Evolutionary conservation across 495 filamentous ascomycete genomes (phyloP), one percentile per base, ranked within the genome.

Genomic region (Aspergillus indologenus): DNA sequence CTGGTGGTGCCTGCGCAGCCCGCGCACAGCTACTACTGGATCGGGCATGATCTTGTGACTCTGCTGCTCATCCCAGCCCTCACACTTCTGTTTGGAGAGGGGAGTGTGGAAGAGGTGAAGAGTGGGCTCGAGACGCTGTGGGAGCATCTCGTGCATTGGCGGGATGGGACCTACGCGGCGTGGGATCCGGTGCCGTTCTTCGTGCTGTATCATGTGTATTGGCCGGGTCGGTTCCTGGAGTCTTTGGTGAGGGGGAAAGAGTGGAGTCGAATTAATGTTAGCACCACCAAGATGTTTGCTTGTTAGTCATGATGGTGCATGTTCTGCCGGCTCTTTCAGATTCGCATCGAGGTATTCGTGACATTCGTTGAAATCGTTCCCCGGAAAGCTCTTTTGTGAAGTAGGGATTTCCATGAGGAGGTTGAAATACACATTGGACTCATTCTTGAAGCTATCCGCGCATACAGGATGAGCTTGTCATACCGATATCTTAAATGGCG

Each of bases 181-280:
- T 55, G 53, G 34, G 53, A 55, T 20, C 53, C 34, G n/a, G 8
- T 55, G 53, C 53, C 53, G 17, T 45, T 55, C 9, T 55, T 55
- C 26, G 19, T 45, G 20, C 53, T 55, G 18, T 55, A 55, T 45
- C 53, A 55, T 55, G 34, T 55, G 17, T 55, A 45, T 11, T 45
- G 53, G 34, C 53, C 53, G 12, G 22, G 17, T 12, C 12, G 26
- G 19, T 55, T 55, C 9, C 2, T 45, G 11, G 34, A 45, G 11
- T 5, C 34, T 45, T n/a, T 55, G 15, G 8, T 24, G 6, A 11
- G 1, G 2, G 40, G 40, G 0, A 0, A 17, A 18, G 19, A 45
- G 18, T 44, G 53, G 53, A 23, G 19, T 19, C 18, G 34, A 19
- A 24, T 55, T 8, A 45, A 55, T 22, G 53, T 45, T 45, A 55